Conservation (phyloP, 2,329 filamentous ascomycete species). For the Xylariaceae sp. region DNA sequence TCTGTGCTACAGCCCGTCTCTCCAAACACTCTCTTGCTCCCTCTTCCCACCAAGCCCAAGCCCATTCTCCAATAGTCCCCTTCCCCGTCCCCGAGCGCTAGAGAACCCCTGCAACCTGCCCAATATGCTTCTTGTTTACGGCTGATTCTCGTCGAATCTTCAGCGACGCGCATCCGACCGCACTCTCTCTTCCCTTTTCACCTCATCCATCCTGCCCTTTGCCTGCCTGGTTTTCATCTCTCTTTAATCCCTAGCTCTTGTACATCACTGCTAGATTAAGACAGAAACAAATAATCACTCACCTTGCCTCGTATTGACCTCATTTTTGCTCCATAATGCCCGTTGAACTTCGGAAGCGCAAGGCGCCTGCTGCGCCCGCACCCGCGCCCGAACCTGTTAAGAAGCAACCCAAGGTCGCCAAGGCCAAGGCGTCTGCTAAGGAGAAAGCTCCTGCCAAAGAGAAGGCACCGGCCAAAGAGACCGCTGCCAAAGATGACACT, state of each 20-base stretch:
- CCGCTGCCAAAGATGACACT: conserved; percentile 12
- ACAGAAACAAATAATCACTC: conserved; percentile 6
- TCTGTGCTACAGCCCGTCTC: conserved; percentile 4
- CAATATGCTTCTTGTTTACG: conserved; percentile 22
- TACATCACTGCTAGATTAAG: not conserved
- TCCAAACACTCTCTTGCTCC: conserved; percentile 8
- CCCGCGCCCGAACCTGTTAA: conserved; percentile 36
- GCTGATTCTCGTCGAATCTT: conserved; percentile 18
- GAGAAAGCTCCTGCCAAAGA: conserved; percentile 33
- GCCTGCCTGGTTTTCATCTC: not conserved
- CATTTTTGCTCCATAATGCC: conserved; percentile 33
- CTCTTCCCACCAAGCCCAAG: not conserved
- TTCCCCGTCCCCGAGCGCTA: conserved; percentile 1
- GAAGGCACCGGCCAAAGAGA: conserved; percentile 14
- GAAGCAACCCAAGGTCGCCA: conserved; percentile 39
- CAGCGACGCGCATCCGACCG: conserved; percentile 16
- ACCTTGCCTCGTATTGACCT: not conserved
- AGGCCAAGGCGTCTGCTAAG: conserved; percentile 37
- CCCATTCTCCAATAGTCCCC: conserved; percentile 3
- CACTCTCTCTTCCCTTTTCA: conserved; percentile 2
- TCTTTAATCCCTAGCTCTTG: not conserved
- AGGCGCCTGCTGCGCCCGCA: conserved; percentile 38
- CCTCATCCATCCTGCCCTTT: conserved; percentile 3
- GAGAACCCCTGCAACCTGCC: conserved; percentile 15
- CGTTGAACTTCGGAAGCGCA: conserved; percentile 42